phyloP scores from a whole-genome alignment of 2,329 filamentous ascomycete species.

The Ascochyta viciae-villosae region DNA sequence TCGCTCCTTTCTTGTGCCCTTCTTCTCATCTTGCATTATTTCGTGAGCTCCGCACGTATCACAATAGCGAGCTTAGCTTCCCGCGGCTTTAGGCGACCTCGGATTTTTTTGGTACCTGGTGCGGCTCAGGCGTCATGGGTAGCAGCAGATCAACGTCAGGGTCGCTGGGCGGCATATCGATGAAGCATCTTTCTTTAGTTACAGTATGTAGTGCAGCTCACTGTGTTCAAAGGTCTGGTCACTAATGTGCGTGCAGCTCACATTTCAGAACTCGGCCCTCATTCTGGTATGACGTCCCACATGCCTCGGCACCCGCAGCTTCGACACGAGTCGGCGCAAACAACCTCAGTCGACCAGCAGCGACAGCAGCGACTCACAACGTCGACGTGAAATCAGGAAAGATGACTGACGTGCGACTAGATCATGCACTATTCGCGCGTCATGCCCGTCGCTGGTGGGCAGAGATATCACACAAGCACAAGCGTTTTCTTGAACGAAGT shows the following conservation, averaged over 20 bases:
- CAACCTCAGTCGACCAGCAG: background rate
- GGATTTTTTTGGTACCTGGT: background rate
- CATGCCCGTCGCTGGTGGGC: conserved; percentile 83
- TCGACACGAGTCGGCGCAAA: conserved; percentile 11
- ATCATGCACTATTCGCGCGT: conserved; percentile 94
- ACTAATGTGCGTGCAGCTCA: conserved; percentile 64
- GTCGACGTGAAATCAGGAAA: background rate
- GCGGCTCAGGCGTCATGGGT: conserved; percentile 10
- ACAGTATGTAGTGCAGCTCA: conserved; percentile 58
- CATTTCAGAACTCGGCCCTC: conserved; percentile 79
- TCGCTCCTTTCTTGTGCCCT: background rate
- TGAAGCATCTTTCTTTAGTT: conserved; percentile 73
- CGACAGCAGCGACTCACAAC: background rate
- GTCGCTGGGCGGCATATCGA: conserved; percentile 61
- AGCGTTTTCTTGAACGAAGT: conserved; percentile 94
- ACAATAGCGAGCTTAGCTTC: background rate
- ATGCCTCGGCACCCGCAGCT: background rate
- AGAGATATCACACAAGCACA: conserved; percentile 91
- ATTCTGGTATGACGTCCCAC: conserved; percentile 66
- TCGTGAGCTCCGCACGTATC: background rate
- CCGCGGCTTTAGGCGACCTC: background rate
- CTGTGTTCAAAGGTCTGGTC: background rate
- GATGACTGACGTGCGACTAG: conserved; percentile 53
- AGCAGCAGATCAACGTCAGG: conserved; percentile 20
- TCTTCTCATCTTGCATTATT: background rate